Conservation (phyloP, 495 filamentous ascomycete species). For the Penicillium ochrochloron region DNA sequence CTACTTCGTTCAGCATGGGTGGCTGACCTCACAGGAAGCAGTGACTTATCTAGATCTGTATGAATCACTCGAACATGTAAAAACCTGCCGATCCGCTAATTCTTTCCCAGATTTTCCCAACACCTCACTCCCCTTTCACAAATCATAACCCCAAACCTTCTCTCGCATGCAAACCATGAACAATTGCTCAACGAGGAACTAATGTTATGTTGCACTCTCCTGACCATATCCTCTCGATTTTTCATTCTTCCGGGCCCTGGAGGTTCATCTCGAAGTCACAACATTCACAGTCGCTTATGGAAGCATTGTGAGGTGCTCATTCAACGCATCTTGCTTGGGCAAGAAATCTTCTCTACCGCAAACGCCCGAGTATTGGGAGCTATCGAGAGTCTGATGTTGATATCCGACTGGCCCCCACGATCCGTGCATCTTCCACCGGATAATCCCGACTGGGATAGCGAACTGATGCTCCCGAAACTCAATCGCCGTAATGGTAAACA, state of each 20-base stretch:
- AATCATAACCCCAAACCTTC: background rate
- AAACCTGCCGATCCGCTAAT: background rate
- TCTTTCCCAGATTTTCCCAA: background rate
- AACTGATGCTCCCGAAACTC: background rate
- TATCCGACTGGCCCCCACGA: constrained; percentile 3
- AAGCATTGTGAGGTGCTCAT: background rate
- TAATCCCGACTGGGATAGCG: background rate
- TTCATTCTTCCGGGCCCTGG: background rate
- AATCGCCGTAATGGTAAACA: background rate
- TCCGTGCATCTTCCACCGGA: background rate
- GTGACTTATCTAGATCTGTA: constrained; percentile 1
- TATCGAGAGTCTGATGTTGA: background rate
- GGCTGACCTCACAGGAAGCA: background rate
- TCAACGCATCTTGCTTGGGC: background rate
- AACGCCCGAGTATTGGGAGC: background rate
- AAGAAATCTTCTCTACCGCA: background rate
- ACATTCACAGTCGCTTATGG: background rate
- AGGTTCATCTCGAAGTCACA: background rate
- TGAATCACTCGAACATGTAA: background rate
- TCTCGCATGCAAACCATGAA: background rate
- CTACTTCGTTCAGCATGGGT: background rate
- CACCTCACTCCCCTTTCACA: background rate
- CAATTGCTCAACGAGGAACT: background rate
- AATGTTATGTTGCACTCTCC: background rate
- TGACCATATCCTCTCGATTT: constrained; percentile 3